Conservation (phyloP, 75 land plant species). For the Pinus taeda region DNA sequence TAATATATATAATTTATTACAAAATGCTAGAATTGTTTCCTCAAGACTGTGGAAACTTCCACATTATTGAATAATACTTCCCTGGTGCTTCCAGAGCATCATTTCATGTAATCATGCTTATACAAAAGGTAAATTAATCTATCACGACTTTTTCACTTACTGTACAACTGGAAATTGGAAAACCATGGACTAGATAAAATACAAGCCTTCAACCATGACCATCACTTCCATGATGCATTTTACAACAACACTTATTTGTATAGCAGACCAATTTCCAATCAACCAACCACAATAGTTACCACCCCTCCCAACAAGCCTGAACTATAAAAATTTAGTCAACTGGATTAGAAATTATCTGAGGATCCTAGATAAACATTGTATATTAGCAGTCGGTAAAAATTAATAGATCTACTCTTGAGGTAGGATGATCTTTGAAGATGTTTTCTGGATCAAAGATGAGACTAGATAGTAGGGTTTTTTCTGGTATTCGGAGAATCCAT, state of each 20-base stretch:
- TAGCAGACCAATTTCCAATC: not conserved
- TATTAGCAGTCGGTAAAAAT: conserved; percentile 3
- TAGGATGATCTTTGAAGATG: conserved; percentile 22
- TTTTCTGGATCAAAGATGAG: not conserved
- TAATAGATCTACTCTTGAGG: conserved; percentile 66
- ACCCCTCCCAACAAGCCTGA: not conserved
- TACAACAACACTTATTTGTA: not conserved
- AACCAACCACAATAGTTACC: not conserved
- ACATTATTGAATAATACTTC: too few species aligned
- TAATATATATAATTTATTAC: too few species aligned
- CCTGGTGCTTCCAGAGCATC: too few species aligned
- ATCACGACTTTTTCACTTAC: not conserved
- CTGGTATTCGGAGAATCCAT: conserved; percentile 2
- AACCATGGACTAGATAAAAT: conserved; percentile 5
- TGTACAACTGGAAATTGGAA: conserved; percentile 4
- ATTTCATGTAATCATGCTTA: conserved; percentile 5
- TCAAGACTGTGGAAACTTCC: too few species aligned
- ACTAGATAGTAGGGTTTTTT: not conserved
- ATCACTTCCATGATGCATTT: not conserved
- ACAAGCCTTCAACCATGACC: conserved; percentile 2
- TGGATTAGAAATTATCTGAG: conserved; percentile 3
- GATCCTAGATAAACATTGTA: not conserved
- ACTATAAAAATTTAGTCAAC: not conserved
- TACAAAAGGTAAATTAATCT: conserved; percentile 8
- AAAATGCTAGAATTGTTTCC: too few species aligned